Base-by-base conservation (phyloP, 371 early-diverging fungal genomes). In the Fennellomyces sp. region DNA sequence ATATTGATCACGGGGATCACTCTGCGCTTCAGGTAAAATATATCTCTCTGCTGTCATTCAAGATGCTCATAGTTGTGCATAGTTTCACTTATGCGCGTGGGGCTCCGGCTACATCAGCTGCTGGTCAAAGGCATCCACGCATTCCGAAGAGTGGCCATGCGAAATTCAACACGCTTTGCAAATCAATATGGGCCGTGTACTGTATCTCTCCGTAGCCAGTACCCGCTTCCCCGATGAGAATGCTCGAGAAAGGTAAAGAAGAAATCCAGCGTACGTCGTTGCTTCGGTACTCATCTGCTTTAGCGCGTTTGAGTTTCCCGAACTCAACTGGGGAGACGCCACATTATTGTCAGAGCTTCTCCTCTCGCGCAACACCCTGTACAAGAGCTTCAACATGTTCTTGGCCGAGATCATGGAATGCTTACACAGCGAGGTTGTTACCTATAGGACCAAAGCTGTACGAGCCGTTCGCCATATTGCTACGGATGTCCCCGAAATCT, bases 401-500 rank as follows among this genome's bases (percentile, higher is more conserved):
- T 56, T 94, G 33, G 70, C 81, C 0, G 81, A 88, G 41, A 82
- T 95, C 28, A 66, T 90, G 19, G 47, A 68, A 23, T 81, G 84
- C 4, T 76, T 95, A 2, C 88, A 88, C 26, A 83, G 86, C 0
- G 82, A 86, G 23, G 80, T 82, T 17, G 89, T 93, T 2, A 65
- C 87, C 0, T 79, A 91, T 19, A 76, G 97, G 21, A 81, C 89
- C 3, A 91, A 88, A 53, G 87, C 95, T 0, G 63, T 96, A 31
- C 88, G 82, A 30, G 88, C 94, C 0, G 74, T 96, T 8, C 87
- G 90, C 3, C 83, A 83, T 33, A 84, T 94, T 12, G 85, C 89
- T 0, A 56, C 72, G 8, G 81, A 85, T 30, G 86, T 91, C 38
- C 84, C 88, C 8, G 74, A 76, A n/a, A 74, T 91, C 4, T 68